Base-by-base conservation (phyloP, 768 basidiomycete species). In the Lactarius trivialis region DNA sequence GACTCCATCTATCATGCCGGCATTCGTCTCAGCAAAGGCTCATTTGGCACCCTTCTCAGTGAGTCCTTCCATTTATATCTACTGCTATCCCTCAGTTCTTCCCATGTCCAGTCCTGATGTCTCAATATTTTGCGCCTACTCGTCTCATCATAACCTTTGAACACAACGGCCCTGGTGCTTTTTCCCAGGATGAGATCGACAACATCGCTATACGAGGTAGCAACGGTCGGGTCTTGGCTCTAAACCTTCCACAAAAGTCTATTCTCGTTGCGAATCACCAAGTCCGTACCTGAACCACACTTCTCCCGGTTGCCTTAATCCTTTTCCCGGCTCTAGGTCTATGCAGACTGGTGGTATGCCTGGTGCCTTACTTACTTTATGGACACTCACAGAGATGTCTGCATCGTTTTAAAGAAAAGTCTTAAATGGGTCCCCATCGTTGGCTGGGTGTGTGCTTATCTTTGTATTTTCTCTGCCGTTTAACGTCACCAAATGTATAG, bases 191-290 rank as follows among this genome's bases (percentile, higher is more conserved):
- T 61, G 83, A 91, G 34, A 77, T 89, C 26, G 78, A 82, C 30
- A 70, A 72, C 9, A 73, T 90, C 21, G 80, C 87, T 15, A 72
- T 82, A 41, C 82, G 79, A 58, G 81, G 91, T 68, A 68, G 70
- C 28, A 70, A 74, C 2, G 91, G 92, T 8, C 75, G 76, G 37
- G 79, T 88, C 34, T 71, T 80, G 2, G 79, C 77, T 8, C 74
- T 98, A 57, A 81, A 85, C 60, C 73, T 97, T 19, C 92, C 93
- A 1, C 82, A 82, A 65, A 87, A 92, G 71, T 82, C 86, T 36
- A 86, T 98, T 28, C 74, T 93, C 65, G 91, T 94, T 68, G 84
- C 91, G 15, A 99, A 99, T 72, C 96, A 99, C 72, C 96, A 95
- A 78, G 92, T 93, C 21, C 19, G 59, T 57, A 14, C 41, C 33